Base-by-base conservation (phyloP, 1,284 basidiomycete species). In the Ustilago sp. region DNA sequence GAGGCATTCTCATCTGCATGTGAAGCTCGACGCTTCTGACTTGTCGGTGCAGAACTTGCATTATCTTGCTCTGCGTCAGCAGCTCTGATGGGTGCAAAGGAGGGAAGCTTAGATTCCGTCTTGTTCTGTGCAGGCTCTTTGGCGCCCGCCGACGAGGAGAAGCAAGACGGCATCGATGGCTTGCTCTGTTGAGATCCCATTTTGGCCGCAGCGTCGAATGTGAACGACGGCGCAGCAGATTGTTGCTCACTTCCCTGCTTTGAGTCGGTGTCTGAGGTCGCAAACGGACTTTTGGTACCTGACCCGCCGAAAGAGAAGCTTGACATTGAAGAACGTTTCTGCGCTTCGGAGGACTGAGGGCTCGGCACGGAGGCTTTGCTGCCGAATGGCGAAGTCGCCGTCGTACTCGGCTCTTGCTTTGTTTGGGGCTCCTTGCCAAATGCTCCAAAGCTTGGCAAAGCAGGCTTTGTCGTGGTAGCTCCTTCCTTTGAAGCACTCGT, bases 261-360 rank as follows among this genome's bases (percentile, higher is more conserved):
- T 17, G 54, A 23, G 1, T 34, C 43, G 39, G 34, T 11, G 15
- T 8, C 32, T 0, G 43, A 15, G 2, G 28, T 19, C 5, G 19
- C 51, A 15, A 54, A 41, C 5, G 35, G 17, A 15, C 19, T 23
- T 8, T 66, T 71, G 1, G 48, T 34, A 15, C 41, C 34, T 23
- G 70, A 53, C 19, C 56, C 60, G 35, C 61, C 65, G 59, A 73
- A 68, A 8, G 61, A 63, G 32, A 73, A 73, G 65, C 65, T 61
- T 15, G 70, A 41, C 8, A 57, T 57, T 23, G 70, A 60, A 9
- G 65, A 48, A 0, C 53, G 12, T 8, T 60, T 64, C 38, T 68
- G 39, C 41, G 48, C 36, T 28, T 38, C 57, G 8, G 61, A 48
- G 0, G 62, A 28, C n/a, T 59, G 23, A 8, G 47, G 8, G 43